These are phyloP conservation scores for Saksenaea vasiformis DNA, from an alignment of 371 early-diverging fungal genomes.

Conservation along the genomic window DNA sequence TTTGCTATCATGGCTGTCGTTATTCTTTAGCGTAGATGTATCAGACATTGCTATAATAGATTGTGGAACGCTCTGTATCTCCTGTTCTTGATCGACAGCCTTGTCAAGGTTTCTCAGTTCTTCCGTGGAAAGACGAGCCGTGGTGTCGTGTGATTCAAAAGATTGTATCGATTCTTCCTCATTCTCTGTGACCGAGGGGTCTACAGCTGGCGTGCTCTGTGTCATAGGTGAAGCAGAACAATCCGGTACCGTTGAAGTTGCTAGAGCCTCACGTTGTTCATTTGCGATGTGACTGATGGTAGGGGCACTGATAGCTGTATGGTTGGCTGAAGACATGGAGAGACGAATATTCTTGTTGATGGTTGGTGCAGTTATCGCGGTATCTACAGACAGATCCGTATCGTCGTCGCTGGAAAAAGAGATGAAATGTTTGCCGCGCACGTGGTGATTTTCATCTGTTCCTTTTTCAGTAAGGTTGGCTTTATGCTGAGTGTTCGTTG, in stretches of 20 bases:
- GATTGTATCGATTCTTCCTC: no score
- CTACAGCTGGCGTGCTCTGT: neutral
- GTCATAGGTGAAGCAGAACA: neutral
- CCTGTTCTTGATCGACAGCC: no score
- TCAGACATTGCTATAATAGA: no score
- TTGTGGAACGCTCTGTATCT: no score
- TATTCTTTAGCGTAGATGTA: no score
- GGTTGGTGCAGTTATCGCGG: slow-evolving; percentile 23
- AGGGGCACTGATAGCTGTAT: slow-evolving; percentile 9
- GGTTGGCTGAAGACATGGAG: neutral
- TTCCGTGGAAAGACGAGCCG: no score
- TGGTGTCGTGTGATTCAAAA: no score
- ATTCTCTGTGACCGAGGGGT: no score
- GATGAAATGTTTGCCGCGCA: neutral
- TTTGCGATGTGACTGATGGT: slow-evolving; percentile 1
- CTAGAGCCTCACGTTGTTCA: neutral
- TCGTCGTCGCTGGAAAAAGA: slow-evolving; percentile 18
- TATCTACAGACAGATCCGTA: slow-evolving; percentile 31
- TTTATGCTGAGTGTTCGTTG: neutral
- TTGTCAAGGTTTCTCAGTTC: no score
- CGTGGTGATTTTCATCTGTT: slow-evolving; percentile 1
- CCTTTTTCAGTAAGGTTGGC: neutral
- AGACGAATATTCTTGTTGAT: slow-evolving; percentile 1
- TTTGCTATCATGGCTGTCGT: neutral
- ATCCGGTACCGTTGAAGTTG: neutral